Base-by-base conservation (phyloP, 306 rosid genomes). In the Cajanus cajan region DNA sequence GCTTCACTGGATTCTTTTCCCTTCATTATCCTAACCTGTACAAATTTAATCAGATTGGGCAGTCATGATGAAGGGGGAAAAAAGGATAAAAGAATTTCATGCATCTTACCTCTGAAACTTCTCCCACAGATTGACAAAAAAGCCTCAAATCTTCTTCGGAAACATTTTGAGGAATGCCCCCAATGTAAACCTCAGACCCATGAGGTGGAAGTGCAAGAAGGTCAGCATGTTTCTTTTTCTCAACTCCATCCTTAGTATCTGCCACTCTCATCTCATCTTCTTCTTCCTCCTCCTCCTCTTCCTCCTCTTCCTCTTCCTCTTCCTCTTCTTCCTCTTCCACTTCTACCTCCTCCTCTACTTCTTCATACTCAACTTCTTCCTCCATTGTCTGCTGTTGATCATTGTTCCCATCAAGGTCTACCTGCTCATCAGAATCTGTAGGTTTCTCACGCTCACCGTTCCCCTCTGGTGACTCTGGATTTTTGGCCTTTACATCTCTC, bases 151-250 rank as follows among this genome's bases (percentile, higher is more conserved):
- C 93, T 71, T 84, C 87, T 82, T 88, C 89, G 62, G 91, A 82
- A 71, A 83, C 83, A 2, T 80, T 83, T 7, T 50, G 85, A 74
- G 93, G 88, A 87, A 92, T 81, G 64, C 93, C 91, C 67, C 93
- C 94, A 80, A 92, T 78, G 83, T 88, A 90, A 44, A 92, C 93
- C 73, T 86, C 89, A 37, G 97, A 87, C 1, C 93, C 97, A 78
- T 92, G 93, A 16, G 92, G 91, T 51, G 97, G 97, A 81, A 90
- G 91, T 0, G 90, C 87, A 90, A 90, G 94, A 79, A 92, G 93
- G 73, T 90, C 93, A 8, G 82, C 88, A 19, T 86, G 92, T 75
- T 78, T 86, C 85, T 41, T 87, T 74, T 83, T 83, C 74, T 87
- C 89, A 48, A 43, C 84, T 64, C 82, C 89, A 22, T 71, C 86